Base-by-base conservation (phyloP, 768 basidiomycete genomes). In the Cyclocybe cylindracea region DNA sequence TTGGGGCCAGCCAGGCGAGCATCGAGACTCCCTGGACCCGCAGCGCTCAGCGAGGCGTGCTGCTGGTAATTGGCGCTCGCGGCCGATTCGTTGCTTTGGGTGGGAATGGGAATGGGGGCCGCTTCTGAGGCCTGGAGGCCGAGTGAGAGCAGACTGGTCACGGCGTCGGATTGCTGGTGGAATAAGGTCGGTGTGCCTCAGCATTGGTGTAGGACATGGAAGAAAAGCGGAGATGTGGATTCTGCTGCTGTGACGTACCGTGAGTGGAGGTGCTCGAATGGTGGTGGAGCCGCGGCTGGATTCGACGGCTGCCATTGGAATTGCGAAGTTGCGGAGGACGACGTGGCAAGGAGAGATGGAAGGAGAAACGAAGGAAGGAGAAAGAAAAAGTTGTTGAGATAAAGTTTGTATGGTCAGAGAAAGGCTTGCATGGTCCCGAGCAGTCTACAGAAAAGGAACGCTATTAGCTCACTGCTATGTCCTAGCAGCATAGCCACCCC, bases 71-170 rank as follows among this genome's bases (percentile, higher is more conserved):
- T 47, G 29, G 43, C 44, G 39, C 34, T 33, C 19, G 41, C 39
- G 51, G 35, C 41, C 38, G 38, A 46, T 43, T 38, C 29, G 31
- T 32, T 5, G 16, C 16, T n/a, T 16, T 44, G 45, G 29, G 14
- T 24, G 24, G 24, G 36, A 36, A 75, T 59, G 18, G 77, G 67
- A 40, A 84, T 77, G 40, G 85, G 81, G 0, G 62, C 61, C 34
- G 76, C 80, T 46, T 60, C 76, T 33, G 77, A 75, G 7, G 85
- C 85, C 7, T 79, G 85, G 36, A 84, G 71, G 54, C 88, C 88
- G 48, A 91, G 70, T 5, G 87, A 89, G 38, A 90, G 78, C 16
- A 90, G 72, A 60, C 86, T 87, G 10, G 71, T 71, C n/a, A 71
- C 66, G n/a, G 73, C 72, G 56, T 75, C 75, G 16, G 71, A 67